Base-by-base conservation (phyloP, 495 filamentous ascomycete genomes). In the Lasiosphaeria hispida region DNA sequence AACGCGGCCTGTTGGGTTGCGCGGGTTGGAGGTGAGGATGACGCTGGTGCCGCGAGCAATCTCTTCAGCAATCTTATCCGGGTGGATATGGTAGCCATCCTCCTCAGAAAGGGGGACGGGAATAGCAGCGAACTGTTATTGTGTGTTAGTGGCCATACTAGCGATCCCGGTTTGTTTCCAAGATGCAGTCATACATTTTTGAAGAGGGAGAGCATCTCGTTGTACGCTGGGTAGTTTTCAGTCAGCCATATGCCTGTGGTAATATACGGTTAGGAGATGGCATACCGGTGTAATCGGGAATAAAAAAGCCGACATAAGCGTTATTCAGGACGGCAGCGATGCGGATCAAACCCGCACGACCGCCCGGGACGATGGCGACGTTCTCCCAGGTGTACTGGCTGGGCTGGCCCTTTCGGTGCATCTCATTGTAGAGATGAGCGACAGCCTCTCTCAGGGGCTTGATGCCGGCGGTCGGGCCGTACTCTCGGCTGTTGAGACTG, bases 331-430 rank as follows among this genome's bases (percentile, higher is more conserved):
- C 93, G 18, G 93, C 93, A 2, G 93, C 92, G 73, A 97, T 96
- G 47, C 93, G 83, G 60, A 97, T 96, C 75, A 97, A 76, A 19
- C 93, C 93, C 13, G 93, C 92, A 60, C 93, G 81, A 23, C 93
- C 93, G 71, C 93, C 93, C 40, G 93, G 93, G 4, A 97, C 93
- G 67, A 97, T 95, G 72, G 89, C 92, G n/a, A 97, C 93, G 74
- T 97, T 97, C 76, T 97, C 93, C 87, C 91, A 96, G n/a, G 88
- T 92, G 69, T 97, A 97, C 72, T 96, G 80, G 69, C 88, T 92
- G n/a, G 80, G 76, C 75, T 94, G 92, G 57, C 88, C 90, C 73
- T 92, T 77, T 42, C 93, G 85, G 67, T 96, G 92, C 72, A 96
- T 91, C 67, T 84, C 86, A 66, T 97, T 97, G 79, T 97, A 97